Evolutionary conservation across 139 green algal genomes (phyloP).

Genomic region (Chlorella sp.): DNA sequence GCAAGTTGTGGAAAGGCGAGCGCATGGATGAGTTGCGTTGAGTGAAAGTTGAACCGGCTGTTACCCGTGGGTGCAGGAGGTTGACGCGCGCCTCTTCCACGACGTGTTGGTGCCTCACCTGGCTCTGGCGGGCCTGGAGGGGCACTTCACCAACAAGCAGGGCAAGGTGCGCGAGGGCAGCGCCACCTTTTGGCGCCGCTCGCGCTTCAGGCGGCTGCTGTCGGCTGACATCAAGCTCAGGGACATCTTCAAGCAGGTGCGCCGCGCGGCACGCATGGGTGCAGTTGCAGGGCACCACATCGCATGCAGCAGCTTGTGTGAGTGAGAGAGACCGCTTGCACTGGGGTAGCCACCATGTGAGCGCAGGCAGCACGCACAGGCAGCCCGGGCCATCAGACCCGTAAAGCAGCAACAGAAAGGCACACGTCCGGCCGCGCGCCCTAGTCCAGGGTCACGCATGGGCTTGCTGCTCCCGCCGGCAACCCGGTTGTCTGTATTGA

Average conservation of each 20-base stretch:
- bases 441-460: too few relatives aligned
- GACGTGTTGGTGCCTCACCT: constrained; percentile 55
- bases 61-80: constrained; percentile 48
- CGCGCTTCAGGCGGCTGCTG: constrained; percentile 30
- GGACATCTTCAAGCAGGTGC: constrained; percentile 29
- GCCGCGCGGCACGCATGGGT: too few relatives aligned
- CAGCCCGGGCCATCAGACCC: neutral
- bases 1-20: too few relatives aligned
- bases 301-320: neutral
- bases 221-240: constrained; percentile 44
- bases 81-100: constrained; percentile 72
- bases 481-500: too few relatives aligned
- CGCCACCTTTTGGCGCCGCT: constrained; percentile 45
- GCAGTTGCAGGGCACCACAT: neutral
- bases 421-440: too few relatives aligned
- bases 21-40: too few relatives aligned
- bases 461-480: too few relatives aligned
- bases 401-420: too few relatives aligned
- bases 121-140: constrained; percentile 22
- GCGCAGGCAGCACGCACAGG: neutral
- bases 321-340: too few relatives aligned
- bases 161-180: constrained; percentile 63
- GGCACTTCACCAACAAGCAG: constrained; percentile 76
- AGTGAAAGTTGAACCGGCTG: too few relatives aligned
- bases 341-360: neutral